Percentiles rank a stretch among this genome's conserved stretches.
These are phyloP conservation scores for Colletotrichum neosansevieriae DNA, from an alignment of 2,329 filamentous ascomycete species.

Conservation along the genomic window DNA sequence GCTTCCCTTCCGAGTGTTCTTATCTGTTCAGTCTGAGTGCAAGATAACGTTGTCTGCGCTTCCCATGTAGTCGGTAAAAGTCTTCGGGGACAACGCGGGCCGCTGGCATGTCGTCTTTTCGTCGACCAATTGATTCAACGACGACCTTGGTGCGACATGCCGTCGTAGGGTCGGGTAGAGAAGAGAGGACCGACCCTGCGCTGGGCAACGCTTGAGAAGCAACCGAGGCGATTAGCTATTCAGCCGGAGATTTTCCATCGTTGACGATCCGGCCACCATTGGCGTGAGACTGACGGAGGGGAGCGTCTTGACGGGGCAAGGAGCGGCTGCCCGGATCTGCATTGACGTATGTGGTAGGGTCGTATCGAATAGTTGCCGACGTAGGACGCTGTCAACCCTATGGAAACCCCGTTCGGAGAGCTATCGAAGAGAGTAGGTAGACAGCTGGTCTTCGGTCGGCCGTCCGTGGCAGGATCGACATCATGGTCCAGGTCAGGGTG, in stretches of 20 bases:
- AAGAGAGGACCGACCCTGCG: not conserved
- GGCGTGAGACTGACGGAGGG: not conserved
- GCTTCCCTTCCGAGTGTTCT: constrained; percentile 12
- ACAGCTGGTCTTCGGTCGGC: not conserved
- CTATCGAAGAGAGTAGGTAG: constrained; percentile 1
- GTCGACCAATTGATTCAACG: too few species aligned
- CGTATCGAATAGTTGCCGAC: constrained; percentile 23
- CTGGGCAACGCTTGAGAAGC: not conserved
- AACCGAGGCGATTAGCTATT: not conserved
- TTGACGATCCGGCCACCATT: not conserved
- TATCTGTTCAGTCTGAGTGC: not conserved
- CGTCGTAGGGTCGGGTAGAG: not conserved
- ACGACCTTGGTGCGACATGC: too few species aligned
- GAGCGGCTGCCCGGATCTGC: constrained; percentile 14
- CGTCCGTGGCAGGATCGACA: constrained; percentile 6
- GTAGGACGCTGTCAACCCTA: constrained; percentile 13
- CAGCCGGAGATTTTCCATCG: not conserved
- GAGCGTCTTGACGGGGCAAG: not conserved
- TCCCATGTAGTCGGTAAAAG: constrained; percentile 3
- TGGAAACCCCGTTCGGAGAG: constrained; percentile 11
- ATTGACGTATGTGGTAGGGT: constrained; percentile 22
- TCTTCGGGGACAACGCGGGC: constrained; percentile 1
- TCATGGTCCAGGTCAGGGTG: not conserved
- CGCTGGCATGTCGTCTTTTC: not conserved
- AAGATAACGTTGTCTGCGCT: not conserved